These are phyloP conservation scores for Myrica gale DNA, from an alignment of 306 rosid genomes.

Conservation along the genomic window DNA sequence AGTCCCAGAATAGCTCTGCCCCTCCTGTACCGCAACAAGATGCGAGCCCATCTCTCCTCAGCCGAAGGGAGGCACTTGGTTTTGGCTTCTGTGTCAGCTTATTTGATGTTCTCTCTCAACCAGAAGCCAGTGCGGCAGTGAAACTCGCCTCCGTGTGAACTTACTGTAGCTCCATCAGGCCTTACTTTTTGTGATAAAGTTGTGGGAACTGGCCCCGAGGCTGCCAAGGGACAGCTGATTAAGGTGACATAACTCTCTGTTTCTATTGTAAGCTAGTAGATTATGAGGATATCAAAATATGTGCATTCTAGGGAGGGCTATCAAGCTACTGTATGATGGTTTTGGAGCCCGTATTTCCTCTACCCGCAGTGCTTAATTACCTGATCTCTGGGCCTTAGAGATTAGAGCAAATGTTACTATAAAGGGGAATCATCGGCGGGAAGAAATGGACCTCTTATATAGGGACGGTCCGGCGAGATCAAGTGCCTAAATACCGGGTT, in stretches of 20 bases:
- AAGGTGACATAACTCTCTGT: constrained; percentile 43
- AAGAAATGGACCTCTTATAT: too few species aligned
- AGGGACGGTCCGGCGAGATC: too few species aligned
- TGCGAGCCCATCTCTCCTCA: constrained; percentile 25
- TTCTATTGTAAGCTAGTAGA: neutral
- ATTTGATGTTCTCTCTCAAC: constrained; percentile 22
- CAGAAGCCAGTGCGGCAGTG: constrained; percentile 34
- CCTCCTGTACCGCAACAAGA: constrained; percentile 12
- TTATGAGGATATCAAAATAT: neutral
- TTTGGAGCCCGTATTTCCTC: neutral
- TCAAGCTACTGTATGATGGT: neutral
- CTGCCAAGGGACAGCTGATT: constrained; percentile 74
- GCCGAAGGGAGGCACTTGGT: constrained; percentile 57
- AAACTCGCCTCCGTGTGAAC: constrained; percentile 56
- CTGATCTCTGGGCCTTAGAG: too few species aligned
- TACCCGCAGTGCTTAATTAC: too few species aligned
- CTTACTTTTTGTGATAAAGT: constrained; percentile 80
- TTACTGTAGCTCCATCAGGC: constrained; percentile 69
- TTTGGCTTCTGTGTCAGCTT: constrained; percentile 51
- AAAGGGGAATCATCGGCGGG: too few species aligned
- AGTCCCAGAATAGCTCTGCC: constrained; percentile 5
- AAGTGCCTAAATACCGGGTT: neutral
- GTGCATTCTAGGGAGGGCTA: neutral
- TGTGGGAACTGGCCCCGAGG: constrained; percentile 71
- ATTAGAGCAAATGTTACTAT: neutral